Base-by-base conservation (phyloP, 75 land plant genomes). In the Cryptomeria japonica region DNA sequence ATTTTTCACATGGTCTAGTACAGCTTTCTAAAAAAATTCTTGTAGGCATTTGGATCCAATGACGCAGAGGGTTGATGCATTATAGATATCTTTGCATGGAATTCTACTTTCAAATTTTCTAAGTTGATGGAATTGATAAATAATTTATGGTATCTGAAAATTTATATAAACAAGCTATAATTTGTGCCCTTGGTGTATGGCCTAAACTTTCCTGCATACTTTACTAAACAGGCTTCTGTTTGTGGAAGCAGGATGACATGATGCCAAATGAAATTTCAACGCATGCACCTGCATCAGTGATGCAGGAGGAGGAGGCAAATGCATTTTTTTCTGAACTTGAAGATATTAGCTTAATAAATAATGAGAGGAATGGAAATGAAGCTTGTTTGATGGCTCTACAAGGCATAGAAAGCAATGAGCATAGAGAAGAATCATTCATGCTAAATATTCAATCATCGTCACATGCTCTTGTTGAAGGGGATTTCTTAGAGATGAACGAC, bases 401-500 rank as follows among this genome's bases (percentile, higher is more conserved):
- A 82, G 49, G 34, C 32, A 46, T 32, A 46, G 49, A 82, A 82
- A 46, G 9, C 84, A 82, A 82, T 44, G 84, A 82, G 49, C 51
- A 82, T 51, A 42, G 8, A 16, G 47, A n/a, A 13, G 51, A 46
- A 38, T 82, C 5, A 7, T 46, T 28, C 34, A 16, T 46, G 47
- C 34, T 22, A 82, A 46, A 82, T 82, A 46, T 82, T 44, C 84
- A 12, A 82, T 19, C 32, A 82, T 46, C 84, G 47, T 82, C 84
- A 47, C 47, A 39, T 28, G n/a, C 46, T 42, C 49, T 22, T 82
- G n/a, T 1, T 46, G 84, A 46, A 44, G 84, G 84, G 32, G 84
- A 82, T 82, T 82, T 82, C 84, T 46, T 82, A 82, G 84, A 82
- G 42, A 22, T 82, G 44, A 82, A 82, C 11, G 84, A 82, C 28